These are phyloP conservation scores for Mallotus japonicus DNA, from an alignment of 441 rosid species.

Conservation along the genomic window DNA sequence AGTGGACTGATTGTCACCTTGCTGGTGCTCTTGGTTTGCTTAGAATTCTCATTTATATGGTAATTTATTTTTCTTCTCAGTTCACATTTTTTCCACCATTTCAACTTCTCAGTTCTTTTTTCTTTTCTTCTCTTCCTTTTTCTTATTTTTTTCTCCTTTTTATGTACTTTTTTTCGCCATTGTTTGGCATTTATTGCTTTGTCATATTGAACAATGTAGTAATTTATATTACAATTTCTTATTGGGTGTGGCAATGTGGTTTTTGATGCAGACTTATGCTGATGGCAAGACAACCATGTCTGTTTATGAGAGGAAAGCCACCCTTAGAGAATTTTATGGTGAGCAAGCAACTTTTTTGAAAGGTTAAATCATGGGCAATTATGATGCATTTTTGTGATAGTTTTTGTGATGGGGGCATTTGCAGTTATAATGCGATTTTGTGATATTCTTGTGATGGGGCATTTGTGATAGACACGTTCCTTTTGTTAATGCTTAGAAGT, in stretches of 20 bases:
- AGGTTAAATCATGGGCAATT: neutral
- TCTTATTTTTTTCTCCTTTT: neutral
- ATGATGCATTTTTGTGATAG: neutral
- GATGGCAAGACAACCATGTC: conserved; percentile 92
- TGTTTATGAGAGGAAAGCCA: conserved; percentile 78
- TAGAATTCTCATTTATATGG: conserved; percentile 63
- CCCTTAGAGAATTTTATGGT: conserved; percentile 83
- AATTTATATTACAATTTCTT: conserved; percentile 16
- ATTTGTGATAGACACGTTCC: too few species aligned
- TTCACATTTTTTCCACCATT: neutral
- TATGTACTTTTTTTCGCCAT: neutral
- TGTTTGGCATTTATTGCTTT: neutral
- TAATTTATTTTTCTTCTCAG: conserved; percentile 15
- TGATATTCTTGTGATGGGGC: too few species aligned
- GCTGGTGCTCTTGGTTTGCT: conserved; percentile 75
- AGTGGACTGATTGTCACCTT: conserved; percentile 71
- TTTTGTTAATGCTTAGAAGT: conserved; percentile 9
- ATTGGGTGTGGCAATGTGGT: conserved; percentile 27
- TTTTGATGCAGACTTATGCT: conserved; percentile 64
- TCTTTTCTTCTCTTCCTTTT: neutral
- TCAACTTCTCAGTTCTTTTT: neutral
- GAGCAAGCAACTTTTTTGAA: conserved; percentile 16
- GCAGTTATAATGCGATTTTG: too few species aligned
- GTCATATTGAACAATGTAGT: conserved; percentile 10
- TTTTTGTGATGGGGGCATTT: too few species aligned